Percentiles rank a stretch among this genome's conserved stretches.
Evolutionary conservation across 2,329 filamentous ascomycete species (phyloP).

Genomic region (Hypoxylon sp.): DNA sequence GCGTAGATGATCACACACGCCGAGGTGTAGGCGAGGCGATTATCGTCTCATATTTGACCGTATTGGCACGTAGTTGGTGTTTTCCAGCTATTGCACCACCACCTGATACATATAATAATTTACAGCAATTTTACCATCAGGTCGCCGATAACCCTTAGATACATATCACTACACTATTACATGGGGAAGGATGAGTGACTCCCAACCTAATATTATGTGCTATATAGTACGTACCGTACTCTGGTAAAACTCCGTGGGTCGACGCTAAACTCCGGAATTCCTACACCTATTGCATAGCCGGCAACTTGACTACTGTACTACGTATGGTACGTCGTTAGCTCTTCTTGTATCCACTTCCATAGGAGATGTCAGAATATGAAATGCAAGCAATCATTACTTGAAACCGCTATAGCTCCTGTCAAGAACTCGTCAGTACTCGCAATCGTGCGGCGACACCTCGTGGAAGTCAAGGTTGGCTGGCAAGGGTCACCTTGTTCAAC

Average conservation of each 20-base stretch:
- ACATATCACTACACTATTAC: background rate
- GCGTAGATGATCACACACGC: slow-evolving; percentile 42
- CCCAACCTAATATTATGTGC: slow-evolving; percentile 10
- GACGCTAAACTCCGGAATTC: slow-evolving; percentile 33
- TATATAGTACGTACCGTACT: no score
- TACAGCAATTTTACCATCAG: slow-evolving; percentile 8
- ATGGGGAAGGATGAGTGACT: slow-evolving; percentile 7
- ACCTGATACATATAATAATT: slow-evolving; percentile 23
- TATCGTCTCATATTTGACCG: slow-evolving; percentile 33
- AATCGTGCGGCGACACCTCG: slow-evolving; percentile 34
- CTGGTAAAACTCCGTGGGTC: slow-evolving; percentile 25
- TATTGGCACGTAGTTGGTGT: slow-evolving; percentile 9
- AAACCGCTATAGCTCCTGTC: slow-evolving; percentile 24
- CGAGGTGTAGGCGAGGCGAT: slow-evolving; percentile 28
- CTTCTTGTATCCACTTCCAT: slow-evolving; percentile 25
- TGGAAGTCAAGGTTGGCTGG: slow-evolving; percentile 29
- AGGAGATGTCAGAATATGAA: slow-evolving; percentile 31
- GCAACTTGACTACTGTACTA: slow-evolving; percentile 15
- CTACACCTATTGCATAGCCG: slow-evolving; percentile 22
- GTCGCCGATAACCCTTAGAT: slow-evolving; percentile 12
- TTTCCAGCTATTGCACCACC: slow-evolving; percentile 7
- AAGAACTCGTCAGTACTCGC: slow-evolving; percentile 22
- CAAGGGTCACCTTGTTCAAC: slow-evolving; percentile 36
- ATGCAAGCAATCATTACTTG: slow-evolving; percentile 29
- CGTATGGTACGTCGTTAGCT: slow-evolving; percentile 14